Base-by-base conservation (phyloP, 1,139 yeast genomes). In the Saccharomyces pastorianus region DNA sequence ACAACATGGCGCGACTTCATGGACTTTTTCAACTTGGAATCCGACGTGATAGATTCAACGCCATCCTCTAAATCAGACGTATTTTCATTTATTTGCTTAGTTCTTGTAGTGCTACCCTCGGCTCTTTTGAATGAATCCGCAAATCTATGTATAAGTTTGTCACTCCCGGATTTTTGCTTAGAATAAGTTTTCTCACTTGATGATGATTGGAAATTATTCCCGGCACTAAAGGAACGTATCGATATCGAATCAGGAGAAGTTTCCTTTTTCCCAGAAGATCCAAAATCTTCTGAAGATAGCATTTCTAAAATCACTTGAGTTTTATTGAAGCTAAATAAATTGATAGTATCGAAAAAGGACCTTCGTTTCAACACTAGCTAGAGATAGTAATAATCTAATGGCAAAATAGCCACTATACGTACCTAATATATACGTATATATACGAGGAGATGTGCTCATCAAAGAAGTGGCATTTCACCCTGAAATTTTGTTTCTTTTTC, bases 1-100 rank as follows among this genome's bases (percentile, higher is more conserved):
- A 81, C 79, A 56, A 79, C 64, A 64, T 78, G 82, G 52, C 81
- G 69, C 25, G 76, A 69, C 55, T 72, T 72, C 48, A 79, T 72
- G 27, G 77, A 76, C 48, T 80, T 73, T 56, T 75, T 73, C 48
- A 79, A 71, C 7, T 50, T 23, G 23, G 53, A 26, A 7, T 50
- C 48, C 4, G 59, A 49, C 4, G 29, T 14, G 20, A 53, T 53
- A 6, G 58, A 52, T 3, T 52, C 53, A 47, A 51, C 53, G 31
- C 51, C 57, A 23, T 47, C 56, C 32, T 55, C 59, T 14, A 54
- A 14, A 32, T 57, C 58, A 11, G 38, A 49, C 4, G 50, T 42
- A 6, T 41, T 50, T 13, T 29, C 47, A 9, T 47, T 34, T 27
- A 50, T 38, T 20, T 17, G 44, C 25, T 20, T 38, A 6, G 26